These are phyloP conservation scores for Puya raimondii DNA, from an alignment of 176 grass and related monocot genomes.

Conservation along the genomic window DNA sequence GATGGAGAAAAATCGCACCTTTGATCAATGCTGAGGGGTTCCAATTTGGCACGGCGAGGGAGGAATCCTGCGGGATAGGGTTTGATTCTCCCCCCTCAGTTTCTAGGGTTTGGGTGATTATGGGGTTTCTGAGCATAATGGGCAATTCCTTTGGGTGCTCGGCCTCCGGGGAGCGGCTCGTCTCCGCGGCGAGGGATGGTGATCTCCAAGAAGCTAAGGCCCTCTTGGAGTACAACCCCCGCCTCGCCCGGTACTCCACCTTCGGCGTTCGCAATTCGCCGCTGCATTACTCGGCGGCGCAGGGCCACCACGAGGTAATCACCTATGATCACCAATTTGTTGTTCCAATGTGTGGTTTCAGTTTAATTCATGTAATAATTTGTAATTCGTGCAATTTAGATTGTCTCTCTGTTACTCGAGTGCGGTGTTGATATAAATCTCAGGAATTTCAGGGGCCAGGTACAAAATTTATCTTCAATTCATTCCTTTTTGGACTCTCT, in stretches of 20 bases:
- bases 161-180: slow-evolving; percentile 87
- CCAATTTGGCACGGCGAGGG: background rate
- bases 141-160: slow-evolving; percentile 98
- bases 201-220: slow-evolving; percentile 86
- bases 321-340: background rate
- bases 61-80: background rate
- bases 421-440: slow-evolving; percentile 89
- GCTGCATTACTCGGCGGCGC: slow-evolving; percentile 78
- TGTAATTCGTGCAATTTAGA: slow-evolving; percentile 37
- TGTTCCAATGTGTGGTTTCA: background rate
- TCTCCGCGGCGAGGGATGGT: slow-evolving; percentile 87
- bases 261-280: slow-evolving; percentile 94
- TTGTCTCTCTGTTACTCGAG: slow-evolving; percentile 78
- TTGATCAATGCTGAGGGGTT: background rate
- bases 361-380: background rate
- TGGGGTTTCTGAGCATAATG: slow-evolving; percentile 93
- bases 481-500: background rate
- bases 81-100: background rate
- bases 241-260: slow-evolving; percentile 81
- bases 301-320: slow-evolving; percentile 86
- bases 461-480: slow-evolving; percentile 10
- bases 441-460: slow-evolving; percentile 80
- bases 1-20: no score
- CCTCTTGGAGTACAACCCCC: slow-evolving; percentile 86
- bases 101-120: slow-evolving; percentile 31